Percentiles rank a stretch among this genome's conserved stretches.
Conservation (phyloP, 83 land plant species). For the Picea engelmannii region DNA sequence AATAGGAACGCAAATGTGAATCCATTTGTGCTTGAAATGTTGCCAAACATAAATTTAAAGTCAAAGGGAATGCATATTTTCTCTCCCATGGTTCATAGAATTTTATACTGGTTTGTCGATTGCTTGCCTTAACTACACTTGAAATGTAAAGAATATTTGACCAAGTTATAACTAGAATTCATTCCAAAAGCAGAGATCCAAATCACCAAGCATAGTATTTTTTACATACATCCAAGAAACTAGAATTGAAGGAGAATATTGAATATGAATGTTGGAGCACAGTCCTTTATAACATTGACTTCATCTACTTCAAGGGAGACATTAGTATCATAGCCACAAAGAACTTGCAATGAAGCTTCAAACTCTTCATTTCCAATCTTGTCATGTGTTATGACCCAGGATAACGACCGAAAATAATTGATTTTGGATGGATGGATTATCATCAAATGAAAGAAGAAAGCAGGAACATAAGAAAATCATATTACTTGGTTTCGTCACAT, state of each 20-base stretch:
- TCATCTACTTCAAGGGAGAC: constrained; percentile 67
- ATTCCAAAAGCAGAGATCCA: no score
- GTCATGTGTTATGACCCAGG: constrained; percentile 36
- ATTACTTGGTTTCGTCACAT: no score
- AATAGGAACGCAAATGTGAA: background rate
- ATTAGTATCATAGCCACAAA: constrained; percentile 42
- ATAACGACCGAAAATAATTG: no score
- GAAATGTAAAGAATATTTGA: background rate
- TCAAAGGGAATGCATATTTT: constrained; percentile 1
- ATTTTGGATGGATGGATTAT: no score
- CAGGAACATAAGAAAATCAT: no score
- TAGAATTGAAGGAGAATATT: background rate
- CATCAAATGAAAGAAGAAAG: no score
- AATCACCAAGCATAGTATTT: background rate
- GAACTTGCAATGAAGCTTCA: no score
- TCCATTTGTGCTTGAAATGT: background rate
- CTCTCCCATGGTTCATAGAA: background rate
- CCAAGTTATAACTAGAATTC: no score
- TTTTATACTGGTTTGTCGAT: background rate
- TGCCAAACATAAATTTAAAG: background rate
- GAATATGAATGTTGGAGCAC: background rate
- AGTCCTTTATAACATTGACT: background rate
- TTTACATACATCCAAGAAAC: background rate
- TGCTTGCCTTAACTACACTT: background rate
- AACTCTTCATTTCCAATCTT: constrained; percentile 64